Conservation (phyloP, 2,329 filamentous ascomycete genomes). For the Alternaria rosae region DNA sequence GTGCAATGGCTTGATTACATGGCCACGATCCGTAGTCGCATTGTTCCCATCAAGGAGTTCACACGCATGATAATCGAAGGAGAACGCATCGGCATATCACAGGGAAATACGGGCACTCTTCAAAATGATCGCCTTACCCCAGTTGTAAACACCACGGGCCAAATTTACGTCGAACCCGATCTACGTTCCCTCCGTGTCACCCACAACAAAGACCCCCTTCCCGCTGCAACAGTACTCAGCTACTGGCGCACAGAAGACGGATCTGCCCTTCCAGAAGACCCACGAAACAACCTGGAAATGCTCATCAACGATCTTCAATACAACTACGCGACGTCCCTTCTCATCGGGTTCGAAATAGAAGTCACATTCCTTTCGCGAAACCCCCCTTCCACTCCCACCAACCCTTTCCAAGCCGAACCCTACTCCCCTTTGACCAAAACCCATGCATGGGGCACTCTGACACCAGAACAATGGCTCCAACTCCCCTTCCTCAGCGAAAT, state of each 20-base stretch:
- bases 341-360: conserved; percentile 83
- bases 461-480: conserved; percentile 67
- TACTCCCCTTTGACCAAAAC: conserved; percentile 63
- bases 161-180: conserved; percentile 73
- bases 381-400: conserved; percentile 18
- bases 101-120: conserved; percentile 70
- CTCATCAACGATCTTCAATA: conserved; percentile 61
- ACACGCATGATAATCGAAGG: conserved; percentile 45
- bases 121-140: conserved; percentile 69
- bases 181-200: conserved; percentile 66
- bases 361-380: conserved; percentile 71
- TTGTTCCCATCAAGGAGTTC: conserved; percentile 67
- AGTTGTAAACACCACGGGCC: conserved; percentile 65
- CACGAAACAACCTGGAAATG: conserved; percentile 56
- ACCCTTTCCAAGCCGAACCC: conserved; percentile 35
- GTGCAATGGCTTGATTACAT: conserved; percentile 83
- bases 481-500: conserved; percentile 71
- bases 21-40: conserved; percentile 69
- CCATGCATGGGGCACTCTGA: conserved; percentile 75
- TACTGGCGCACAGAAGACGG: conserved; percentile 69
- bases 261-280: conserved; percentile 64
- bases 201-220: conserved; percentile 54
- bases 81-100: conserved; percentile 65
- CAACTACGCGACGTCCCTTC: conserved; percentile 64
- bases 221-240: conserved; percentile 71